Percentiles rank a stretch among this genome's conserved stretches.
Evolutionary conservation across 2,329 filamentous ascomycete genomes (phyloP).

Genomic region (Teratosphaeria viscida): DNA sequence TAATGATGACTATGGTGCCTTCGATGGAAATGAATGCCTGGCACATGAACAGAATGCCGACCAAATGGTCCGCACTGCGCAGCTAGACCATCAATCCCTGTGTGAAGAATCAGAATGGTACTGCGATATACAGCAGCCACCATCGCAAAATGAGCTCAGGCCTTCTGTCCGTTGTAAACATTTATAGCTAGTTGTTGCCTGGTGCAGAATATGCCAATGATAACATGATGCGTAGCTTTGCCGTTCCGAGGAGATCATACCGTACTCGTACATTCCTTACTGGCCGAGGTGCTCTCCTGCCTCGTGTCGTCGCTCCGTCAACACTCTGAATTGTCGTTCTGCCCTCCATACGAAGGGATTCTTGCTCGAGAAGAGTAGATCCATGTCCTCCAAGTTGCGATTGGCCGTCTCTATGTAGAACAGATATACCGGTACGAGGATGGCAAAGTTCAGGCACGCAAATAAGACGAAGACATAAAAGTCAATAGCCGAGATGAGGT

Average conservation of each 20-base stretch:
- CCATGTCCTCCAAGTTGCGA: conserved; percentile 1
- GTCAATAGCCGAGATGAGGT: conserved; percentile 1
- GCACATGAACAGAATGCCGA: conserved; percentile 44
- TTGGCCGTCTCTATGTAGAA: conserved; percentile 1
- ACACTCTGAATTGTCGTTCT: conserved; percentile 4
- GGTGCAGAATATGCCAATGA: conserved; percentile 18
- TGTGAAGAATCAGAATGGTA: conserved; percentile 26
- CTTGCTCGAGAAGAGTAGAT: background rate
- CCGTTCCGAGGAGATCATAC: background rate
- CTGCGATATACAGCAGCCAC: conserved; percentile 13
- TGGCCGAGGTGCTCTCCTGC: background rate
- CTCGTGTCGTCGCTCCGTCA: background rate
- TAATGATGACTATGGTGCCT: conserved; percentile 31
- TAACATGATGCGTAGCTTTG: background rate
- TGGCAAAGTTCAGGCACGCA: background rate
- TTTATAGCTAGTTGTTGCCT: no score
- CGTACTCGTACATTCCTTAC: background rate
- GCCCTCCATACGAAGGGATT: conserved; percentile 1
- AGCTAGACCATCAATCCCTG: conserved; percentile 27
- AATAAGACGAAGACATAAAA: conserved; percentile 1
- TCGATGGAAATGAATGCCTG: conserved; percentile 47
- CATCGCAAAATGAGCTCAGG: background rate
- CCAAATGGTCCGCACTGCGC: conserved; percentile 27
- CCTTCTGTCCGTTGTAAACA: background rate
- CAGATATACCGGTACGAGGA: background rate